phyloP scores from a whole-genome alignment of 2,329 filamentous ascomycete genomes.

The Epichloe sp. region DNA sequence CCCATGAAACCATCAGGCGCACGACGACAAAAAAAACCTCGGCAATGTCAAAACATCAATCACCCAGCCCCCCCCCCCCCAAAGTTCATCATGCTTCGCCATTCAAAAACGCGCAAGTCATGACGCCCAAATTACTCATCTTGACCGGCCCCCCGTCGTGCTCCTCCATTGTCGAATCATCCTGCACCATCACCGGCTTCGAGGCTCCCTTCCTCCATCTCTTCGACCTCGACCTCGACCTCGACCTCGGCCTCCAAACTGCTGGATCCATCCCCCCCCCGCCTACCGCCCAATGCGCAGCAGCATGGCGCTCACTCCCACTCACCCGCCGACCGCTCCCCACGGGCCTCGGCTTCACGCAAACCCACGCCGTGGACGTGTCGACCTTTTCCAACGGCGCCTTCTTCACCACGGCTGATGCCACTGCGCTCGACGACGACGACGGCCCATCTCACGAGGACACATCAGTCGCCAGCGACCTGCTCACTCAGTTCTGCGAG shows the following conservation, averaged over 20 bases:
- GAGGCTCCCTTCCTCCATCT: constrained; percentile 15
- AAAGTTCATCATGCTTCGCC: neutral
- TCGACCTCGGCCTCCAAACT: neutral
- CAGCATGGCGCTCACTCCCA: constrained; percentile 42
- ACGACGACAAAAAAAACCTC: too few relatives aligned
- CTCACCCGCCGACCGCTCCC: constrained; percentile 31
- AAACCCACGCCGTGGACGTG: constrained; percentile 24
- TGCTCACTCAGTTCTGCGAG: constrained; percentile 58
- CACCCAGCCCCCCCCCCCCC: neutral
- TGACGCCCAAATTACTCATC: constrained; percentile 22
- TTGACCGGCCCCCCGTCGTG: constrained; percentile 21
- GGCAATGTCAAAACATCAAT: too few relatives aligned
- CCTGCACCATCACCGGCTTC: constrained; percentile 19
- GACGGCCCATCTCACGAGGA: neutral
- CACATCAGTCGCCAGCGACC: constrained; percentile 15
- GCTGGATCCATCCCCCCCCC: neutral
- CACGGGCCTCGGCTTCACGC: constrained; percentile 35
- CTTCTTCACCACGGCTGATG: constrained; percentile 35
- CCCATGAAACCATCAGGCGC: too few relatives aligned
- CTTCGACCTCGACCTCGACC: constrained; percentile 9
- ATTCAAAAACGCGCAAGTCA: constrained; percentile 9
- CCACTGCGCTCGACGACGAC: constrained; percentile 17
- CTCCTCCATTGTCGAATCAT: constrained; percentile 15
- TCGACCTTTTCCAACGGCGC: constrained; percentile 20
- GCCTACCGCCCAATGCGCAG: constrained; percentile 15